Conservation (phyloP, 2,329 filamentous ascomycete genomes). For the Dactylonectria macrodidyma region DNA sequence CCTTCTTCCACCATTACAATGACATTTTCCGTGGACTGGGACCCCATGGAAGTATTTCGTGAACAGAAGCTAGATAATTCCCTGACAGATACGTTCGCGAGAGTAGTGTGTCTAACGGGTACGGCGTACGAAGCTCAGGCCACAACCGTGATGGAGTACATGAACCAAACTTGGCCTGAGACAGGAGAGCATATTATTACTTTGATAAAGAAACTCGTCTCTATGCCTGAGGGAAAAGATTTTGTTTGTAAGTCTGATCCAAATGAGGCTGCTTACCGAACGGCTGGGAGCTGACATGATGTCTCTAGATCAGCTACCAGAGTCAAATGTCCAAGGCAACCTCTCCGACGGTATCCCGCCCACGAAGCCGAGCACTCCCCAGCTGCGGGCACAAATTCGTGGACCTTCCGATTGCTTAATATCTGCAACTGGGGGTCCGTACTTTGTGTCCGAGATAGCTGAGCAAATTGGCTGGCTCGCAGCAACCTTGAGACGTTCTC, state of each 20-base stretch:
- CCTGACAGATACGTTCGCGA: background rate
- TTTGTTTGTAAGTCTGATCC: background rate
- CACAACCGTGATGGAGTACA: background rate
- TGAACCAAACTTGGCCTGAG: background rate
- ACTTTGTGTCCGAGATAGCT: constrained; percentile 22
- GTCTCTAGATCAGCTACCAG: background rate
- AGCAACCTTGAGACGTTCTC: background rate
- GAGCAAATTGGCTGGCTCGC: constrained; percentile 30
- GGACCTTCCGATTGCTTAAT: background rate
- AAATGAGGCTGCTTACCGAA: background rate
- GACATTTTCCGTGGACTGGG: background rate
- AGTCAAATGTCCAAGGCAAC: background rate
- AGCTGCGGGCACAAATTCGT: background rate
- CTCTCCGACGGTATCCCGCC: too few relatives aligned
- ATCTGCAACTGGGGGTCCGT: background rate
- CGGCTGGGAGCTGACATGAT: too few relatives aligned
- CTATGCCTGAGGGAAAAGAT: background rate
- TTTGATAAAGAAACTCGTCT: background rate
- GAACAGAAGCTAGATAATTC: background rate
- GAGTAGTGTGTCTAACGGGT: background rate
- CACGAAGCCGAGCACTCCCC: too few relatives aligned
- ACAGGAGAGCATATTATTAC: background rate
- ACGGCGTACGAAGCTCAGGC: constrained; percentile 5
- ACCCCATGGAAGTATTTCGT: background rate
- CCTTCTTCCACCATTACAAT: background rate